phyloP scores from a whole-genome alignment of 1,284 basidiomycete genomes.

The Neolentinus lepideus region DNA sequence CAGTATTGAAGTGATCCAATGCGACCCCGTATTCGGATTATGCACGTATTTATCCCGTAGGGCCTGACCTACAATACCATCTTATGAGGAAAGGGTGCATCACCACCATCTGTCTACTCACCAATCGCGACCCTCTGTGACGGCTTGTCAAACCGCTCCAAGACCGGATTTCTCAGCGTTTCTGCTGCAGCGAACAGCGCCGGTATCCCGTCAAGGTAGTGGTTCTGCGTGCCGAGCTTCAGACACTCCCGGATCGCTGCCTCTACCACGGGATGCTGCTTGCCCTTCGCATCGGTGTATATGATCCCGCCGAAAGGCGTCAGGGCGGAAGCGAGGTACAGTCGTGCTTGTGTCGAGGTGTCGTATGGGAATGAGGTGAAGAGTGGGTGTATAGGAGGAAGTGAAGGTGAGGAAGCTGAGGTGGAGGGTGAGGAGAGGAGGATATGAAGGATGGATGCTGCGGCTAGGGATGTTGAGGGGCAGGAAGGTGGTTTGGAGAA shows the following conservation, averaged over 20 bases:
- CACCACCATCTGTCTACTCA: slow-evolving; percentile 20
- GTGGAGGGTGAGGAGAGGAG: slow-evolving; percentile 30
- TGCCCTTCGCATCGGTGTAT: slow-evolving; percentile 62
- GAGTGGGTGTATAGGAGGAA: slow-evolving; percentile 41
- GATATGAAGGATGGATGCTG: slow-evolving; percentile 52
- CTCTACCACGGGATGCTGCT: slow-evolving; percentile 49
- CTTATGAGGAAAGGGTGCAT: neutral
- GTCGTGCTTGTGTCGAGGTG: slow-evolving; percentile 40
- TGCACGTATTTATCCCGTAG: slow-evolving; percentile 65
- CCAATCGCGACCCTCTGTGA: slow-evolving; percentile 56
- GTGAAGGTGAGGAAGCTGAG: slow-evolving; percentile 13
- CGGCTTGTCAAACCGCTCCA: slow-evolving; percentile 11
- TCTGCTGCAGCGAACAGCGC: slow-evolving; percentile 56
- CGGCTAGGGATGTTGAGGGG: slow-evolving; percentile 36
- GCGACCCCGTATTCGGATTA: slow-evolving; percentile 50
- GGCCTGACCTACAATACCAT: slow-evolving; percentile 45
- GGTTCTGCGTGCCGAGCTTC: slow-evolving; percentile 77
- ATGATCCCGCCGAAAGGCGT: slow-evolving; percentile 56
- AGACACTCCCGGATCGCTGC: slow-evolving; percentile 77
- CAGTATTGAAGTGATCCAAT: slow-evolving; percentile 67
- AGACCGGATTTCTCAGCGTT: slow-evolving; percentile 24
- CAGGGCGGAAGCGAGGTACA: slow-evolving; percentile 70
- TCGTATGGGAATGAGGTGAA: slow-evolving; percentile 34
- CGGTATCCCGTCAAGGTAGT: slow-evolving; percentile 71
- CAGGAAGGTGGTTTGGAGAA: slow-evolving; percentile 37